Evolutionary conservation across 2,329 filamentous ascomycete species (phyloP).

Genomic region (Cercospora janseana): DNA sequence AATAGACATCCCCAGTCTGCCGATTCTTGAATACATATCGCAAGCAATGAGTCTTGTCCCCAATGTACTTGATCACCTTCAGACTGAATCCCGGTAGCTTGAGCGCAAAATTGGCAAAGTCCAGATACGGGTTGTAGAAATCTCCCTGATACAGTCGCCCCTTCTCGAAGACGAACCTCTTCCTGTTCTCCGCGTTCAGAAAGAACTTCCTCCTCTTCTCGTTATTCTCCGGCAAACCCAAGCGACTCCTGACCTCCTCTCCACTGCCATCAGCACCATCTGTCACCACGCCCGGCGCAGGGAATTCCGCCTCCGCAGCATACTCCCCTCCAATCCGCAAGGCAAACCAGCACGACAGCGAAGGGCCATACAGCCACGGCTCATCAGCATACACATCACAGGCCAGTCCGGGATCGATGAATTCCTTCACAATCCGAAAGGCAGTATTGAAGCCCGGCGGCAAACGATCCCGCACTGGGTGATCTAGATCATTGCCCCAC

Average conservation of each 20-base stretch:
- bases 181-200: conserved; percentile 38
- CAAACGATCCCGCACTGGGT: conserved; percentile 77
- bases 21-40: conserved; percentile 49
- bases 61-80: conserved; percentile 47
- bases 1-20: conserved; percentile 42
- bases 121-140: conserved; percentile 51
- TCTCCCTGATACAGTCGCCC: conserved; percentile 47
- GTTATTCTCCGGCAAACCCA: conserved; percentile 40
- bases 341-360: conserved; percentile 36
- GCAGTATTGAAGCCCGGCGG: conserved; percentile 84
- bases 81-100: conserved; percentile 48
- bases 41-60: conserved; percentile 49
- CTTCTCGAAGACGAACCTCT: conserved; percentile 45
- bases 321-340: conserved; percentile 34
- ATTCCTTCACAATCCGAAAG: conserved; percentile 81
- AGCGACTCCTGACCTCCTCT: conserved; percentile 28
- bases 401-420: conserved; percentile 83
- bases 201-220: conserved; percentile 49
- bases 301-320: conserved; percentile 27
- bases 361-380: conserved; percentile 82
- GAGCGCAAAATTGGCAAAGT: conserved; percentile 48
- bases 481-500: conserved; percentile 93
- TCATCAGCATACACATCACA: conserved; percentile 85
- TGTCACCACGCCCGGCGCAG: conserved; percentile 35
- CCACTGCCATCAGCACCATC: conserved; percentile 46